Evolutionary conservation across 208 protist species (phyloP), one percentile per base, ranked within the genome.

Genomic region (Novymonas esmeraldas): DNA sequence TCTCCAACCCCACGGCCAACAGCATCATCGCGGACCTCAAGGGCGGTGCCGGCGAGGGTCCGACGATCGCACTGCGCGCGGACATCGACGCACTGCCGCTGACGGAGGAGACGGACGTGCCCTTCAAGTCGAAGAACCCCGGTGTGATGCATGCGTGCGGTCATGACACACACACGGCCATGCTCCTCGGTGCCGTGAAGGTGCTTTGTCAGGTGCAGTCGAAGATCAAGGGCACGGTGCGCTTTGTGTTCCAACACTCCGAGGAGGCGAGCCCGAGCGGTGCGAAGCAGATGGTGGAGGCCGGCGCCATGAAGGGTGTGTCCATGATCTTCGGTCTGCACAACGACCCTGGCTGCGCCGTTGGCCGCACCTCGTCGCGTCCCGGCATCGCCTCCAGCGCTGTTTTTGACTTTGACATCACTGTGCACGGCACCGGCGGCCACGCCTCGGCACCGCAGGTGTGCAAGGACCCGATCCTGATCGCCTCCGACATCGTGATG

Each of bases 161-260:
- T 4, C 77, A 87, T 59, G 81, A 87, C 75, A 72, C 79, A 11
- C 82, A 87, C 67, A 73, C 82, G 1, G 85, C 85, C 18, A 83
- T 79, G 38, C 76, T 90, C 44, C 57, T 89, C 44, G 82, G 74
- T 38, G 83, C 81, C 0, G 78, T 76, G 18, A 81, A 83, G 71
- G 61, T 90, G 45, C 69, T 90, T 24, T 78, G 74, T n/a, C 64
- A 71, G 50, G 66, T 81, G 70, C 64, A 69, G 66, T 66, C 79
- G 38, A 66, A 71, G 60, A 81, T 88, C 59, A 55, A 73, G 26
- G 83, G 82, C 55, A 87, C 83, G 10, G 79, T 93, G 41, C 87
- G 81, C 41, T 93, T 93, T 59, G 70, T 90, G 13, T 88, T 88
- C 57, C 83, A 88, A 70, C 83, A 82, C 70, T 78, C 79, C 0